Base-by-base conservation (phyloP, 306 rosid genomes). In the Sindora glabra region DNA sequence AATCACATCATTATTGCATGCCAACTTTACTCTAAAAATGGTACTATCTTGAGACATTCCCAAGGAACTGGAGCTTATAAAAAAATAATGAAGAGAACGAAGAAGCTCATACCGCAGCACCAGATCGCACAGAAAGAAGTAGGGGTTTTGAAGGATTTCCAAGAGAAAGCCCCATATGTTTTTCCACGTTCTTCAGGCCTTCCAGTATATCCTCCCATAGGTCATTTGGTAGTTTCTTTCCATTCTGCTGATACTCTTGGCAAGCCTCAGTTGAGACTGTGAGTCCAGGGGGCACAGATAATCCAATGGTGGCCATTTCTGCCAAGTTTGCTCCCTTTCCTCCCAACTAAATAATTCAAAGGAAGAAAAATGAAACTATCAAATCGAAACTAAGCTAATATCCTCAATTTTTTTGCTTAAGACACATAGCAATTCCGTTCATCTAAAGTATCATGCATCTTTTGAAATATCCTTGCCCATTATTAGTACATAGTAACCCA, bases 291-390 rank as follows among this genome's bases (percentile, higher is more conserved):
- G 96, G 99, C 54, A 92, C 96, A 1, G 90, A 89, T 34, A 92
- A 76, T 11, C 96, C 96, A 23, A 92, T 88, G 76, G 79, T 86
- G 41, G 99, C 90, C 99, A 92, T 92, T 78, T 92, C 99, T 60
- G 96, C 99, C 26, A 92, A 80, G 77, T 92, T 92, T 14, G 99
- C 96, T 6, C 99, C 99, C 69, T 92, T 92, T 67, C 99, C 99
- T 73, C 99, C 99, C 68, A 92, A 71, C 99, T 92, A 49, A 68
- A 53, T 60, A 62, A 22, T 56, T 50, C 48, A 36, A 56, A 70
- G 38, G 5, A 29, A 29, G 3, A 59, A 71, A 54, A 15, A n/a
- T 24, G n/a, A n/a, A n/a, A n/a, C n/a, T n/a, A n/a, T n/a, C n/a
- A n/a, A n/a, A n/a, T n/a, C n/a, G n/a, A n/a, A n/a, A n/a, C n/a